phyloP scores from a whole-genome alignment of 495 filamentous ascomycete genomes.

The Neurospora pannonica region DNA sequence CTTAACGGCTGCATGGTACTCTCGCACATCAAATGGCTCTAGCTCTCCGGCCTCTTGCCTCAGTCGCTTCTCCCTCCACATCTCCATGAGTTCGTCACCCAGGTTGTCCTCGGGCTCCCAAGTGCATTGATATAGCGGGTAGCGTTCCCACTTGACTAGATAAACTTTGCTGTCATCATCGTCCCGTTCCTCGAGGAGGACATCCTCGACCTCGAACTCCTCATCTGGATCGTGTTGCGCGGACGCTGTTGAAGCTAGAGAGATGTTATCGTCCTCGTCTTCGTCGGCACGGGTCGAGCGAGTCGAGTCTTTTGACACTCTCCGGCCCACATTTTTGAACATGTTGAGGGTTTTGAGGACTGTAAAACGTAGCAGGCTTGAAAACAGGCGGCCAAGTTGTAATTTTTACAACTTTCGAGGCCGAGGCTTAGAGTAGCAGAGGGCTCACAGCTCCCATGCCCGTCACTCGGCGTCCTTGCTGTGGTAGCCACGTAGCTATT shows the following conservation, averaged over 20 bases:
- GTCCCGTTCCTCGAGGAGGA: conserved; percentile 39
- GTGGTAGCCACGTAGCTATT: background rate
- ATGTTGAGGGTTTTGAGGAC: background rate
- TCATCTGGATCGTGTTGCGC: conserved; percentile 30
- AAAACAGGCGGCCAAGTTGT: background rate
- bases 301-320: background rate
- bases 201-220: conserved; percentile 40
- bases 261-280: conserved; percentile 48
- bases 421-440: background rate
- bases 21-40: conserved; percentile 39
- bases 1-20: conserved; percentile 29
- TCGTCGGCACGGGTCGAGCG: background rate
- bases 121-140: conserved; percentile 43
- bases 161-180: conserved; percentile 37
- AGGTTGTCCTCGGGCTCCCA: conserved; percentile 59
- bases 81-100: conserved; percentile 32
- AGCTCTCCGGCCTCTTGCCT: conserved; percentile 32
- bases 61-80: conserved; percentile 46
- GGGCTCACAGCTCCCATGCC: background rate
- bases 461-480: background rate
- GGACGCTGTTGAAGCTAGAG: conserved; percentile 49
- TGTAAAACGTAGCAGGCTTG: background rate
- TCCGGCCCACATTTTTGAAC: background rate
- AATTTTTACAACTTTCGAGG: background rate
- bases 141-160: conserved; percentile 61